Percentiles rank a stretch among this genome's conserved stretches.
phyloP scores from a whole-genome alignment of 768 basidiomycete species.

The Panaeolus cyanescens region DNA sequence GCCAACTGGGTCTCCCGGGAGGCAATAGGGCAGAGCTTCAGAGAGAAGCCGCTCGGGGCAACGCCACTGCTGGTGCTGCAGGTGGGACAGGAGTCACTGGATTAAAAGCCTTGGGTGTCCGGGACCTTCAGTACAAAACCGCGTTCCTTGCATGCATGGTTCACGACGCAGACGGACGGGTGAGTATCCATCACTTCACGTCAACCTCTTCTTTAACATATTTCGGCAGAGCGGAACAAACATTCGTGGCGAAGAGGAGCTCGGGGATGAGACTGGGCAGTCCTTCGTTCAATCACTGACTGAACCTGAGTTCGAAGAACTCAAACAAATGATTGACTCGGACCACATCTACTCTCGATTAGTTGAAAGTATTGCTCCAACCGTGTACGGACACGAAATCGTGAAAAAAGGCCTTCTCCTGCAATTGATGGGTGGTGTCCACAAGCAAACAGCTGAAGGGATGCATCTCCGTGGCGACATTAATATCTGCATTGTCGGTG shows the following conservation, averaged over 20 bases:
- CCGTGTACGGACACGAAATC: conserved; percentile 98
- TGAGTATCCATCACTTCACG: conserved; percentile 39
- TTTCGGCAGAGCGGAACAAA: conserved; percentile 73
- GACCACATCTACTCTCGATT: conserved; percentile 94
- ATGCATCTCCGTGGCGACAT: conserved; percentile 99
- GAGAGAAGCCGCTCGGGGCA: conserved; percentile 75
- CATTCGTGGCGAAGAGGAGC: conserved; percentile 86
- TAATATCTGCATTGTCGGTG: conserved; percentile 97
- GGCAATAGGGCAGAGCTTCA: conserved; percentile 91
- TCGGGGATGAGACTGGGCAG: conserved; percentile 74
- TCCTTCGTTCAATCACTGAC: conserved; percentile 89
- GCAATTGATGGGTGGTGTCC: conserved; percentile 98
- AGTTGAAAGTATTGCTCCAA: conserved; percentile 94
- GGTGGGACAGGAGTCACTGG: conserved; percentile 89
- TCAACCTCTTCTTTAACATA: conserved; percentile 6
- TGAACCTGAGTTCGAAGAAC: conserved; percentile 92
- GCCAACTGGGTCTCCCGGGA: conserved; percentile 92
- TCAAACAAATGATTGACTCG: conserved; percentile 90
- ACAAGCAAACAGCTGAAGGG: conserved; percentile 94
- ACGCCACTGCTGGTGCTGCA: conserved; percentile 60
- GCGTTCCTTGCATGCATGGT: conserved; percentile 99
- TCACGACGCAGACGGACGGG: conserved; percentile 85
- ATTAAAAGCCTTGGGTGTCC: conserved; percentile 89
- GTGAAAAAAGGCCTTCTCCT: conserved; percentile 97
- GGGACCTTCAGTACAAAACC: conserved; percentile 97